A percentile compares a stretch with the other conserved stretches of the same genome.
These are phyloP conservation scores for Coniochaeta sp. DNA, from an alignment of 2,329 filamentous ascomycete species.

Conservation along the genomic window DNA sequence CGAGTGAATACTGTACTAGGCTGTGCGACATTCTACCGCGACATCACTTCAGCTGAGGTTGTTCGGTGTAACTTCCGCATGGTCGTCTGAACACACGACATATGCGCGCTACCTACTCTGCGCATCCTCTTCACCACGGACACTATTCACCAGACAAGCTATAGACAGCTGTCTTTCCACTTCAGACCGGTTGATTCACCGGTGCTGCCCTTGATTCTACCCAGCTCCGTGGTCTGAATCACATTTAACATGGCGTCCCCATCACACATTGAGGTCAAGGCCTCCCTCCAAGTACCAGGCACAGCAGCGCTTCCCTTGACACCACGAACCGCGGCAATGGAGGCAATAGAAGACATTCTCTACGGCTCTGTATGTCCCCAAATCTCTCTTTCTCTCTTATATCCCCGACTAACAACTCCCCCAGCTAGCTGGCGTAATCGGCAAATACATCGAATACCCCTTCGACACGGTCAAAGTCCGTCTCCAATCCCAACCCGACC, in stretches of 20 bases:
- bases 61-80: not conserved
- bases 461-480: constrained; percentile 99
- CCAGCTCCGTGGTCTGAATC: not conserved
- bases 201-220: not conserved
- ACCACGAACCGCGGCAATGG: constrained; percentile 38
- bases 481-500: constrained; percentile 88
- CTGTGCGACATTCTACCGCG: not conserved
- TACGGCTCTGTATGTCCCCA: constrained; percentile 69
- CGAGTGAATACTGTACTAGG: not conserved
- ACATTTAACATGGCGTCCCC: constrained; percentile 15
- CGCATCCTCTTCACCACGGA: not conserved
- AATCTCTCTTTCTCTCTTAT: not conserved
- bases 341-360: constrained; percentile 77
- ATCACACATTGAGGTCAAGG: constrained; percentile 11
- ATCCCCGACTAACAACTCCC: constrained; percentile 7
- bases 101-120: not conserved
- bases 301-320: constrained; percentile 7
- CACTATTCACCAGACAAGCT: not conserved
- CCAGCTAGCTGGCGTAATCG: constrained; percentile 74
- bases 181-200: not conserved
- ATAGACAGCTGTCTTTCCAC: not conserved
- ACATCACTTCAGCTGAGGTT: not conserved
- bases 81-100: not conserved
- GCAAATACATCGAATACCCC: constrained; percentile 96
- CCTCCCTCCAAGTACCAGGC: constrained; percentile 6